Evolutionary conservation across 73 alveolate genomes (phyloP).

Genomic region (Paramecium tetraurelia): DNA sequence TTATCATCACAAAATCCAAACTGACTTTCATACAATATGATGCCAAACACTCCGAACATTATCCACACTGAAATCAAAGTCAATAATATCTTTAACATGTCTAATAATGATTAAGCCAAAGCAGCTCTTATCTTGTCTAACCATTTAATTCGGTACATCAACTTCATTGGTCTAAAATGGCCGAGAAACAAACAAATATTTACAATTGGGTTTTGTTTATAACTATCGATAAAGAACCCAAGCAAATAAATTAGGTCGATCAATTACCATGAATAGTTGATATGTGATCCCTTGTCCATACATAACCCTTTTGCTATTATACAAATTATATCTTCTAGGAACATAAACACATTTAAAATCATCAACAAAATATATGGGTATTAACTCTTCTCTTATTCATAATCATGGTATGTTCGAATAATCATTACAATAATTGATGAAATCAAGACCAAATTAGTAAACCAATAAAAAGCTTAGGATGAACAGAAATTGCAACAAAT

Average conservation of each 20-base stretch:
- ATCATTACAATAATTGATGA: not conserved
- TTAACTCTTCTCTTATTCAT: not conserved
- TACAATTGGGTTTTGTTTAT: not conserved
- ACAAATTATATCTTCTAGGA: not conserved
- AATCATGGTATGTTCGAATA: not conserved
- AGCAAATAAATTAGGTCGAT: not conserved
- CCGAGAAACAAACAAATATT: not conserved
- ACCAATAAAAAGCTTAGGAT: not conserved
- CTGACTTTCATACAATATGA: not conserved
- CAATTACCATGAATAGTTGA: not conserved
- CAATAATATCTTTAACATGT: not conserved
- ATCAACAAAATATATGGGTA: not conserved
- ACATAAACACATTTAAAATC: not conserved
- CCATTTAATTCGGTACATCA: not conserved
- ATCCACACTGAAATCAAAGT: not conserved
- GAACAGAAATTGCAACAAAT: not conserved
- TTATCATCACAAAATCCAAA: slow-evolving; percentile 23
- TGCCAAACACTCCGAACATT: slow-evolving; percentile 1
- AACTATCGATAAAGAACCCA: not conserved
- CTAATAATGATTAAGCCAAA: not conserved
- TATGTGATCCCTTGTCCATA: not conserved
- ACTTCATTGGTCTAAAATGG: not conserved
- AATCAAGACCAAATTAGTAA: not conserved
- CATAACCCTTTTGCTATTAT: not conserved
- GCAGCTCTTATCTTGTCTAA: not conserved